Evolutionary conservation across 2,329 filamentous ascomycete genomes (phyloP).

Genomic region (Cladorrhinum sp.): DNA sequence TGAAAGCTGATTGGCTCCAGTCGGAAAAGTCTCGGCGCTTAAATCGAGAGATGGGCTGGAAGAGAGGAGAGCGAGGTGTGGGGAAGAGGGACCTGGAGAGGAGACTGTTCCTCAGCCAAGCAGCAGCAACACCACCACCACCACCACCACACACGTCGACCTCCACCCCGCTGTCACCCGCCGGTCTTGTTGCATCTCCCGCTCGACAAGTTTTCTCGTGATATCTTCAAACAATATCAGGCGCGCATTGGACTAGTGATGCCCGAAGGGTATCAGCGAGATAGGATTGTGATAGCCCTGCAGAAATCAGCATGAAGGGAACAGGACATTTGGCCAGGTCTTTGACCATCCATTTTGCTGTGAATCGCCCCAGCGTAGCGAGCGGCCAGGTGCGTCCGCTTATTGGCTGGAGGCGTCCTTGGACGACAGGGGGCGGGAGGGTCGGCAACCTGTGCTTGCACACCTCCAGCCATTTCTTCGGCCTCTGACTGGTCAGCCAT

Average conservation of each 20-base stretch:
- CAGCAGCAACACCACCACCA: not conserved
- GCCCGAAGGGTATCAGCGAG: not conserved
- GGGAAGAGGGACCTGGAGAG: not conserved
- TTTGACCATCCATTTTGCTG: slow-evolving; percentile 10
- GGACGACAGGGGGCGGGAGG: slow-evolving; percentile 24
- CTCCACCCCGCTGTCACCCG: not conserved
- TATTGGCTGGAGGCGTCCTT: slow-evolving; percentile 20
- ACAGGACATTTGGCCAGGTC: slow-evolving; percentile 20
- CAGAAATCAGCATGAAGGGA: not conserved
- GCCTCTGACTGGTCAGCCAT: slow-evolving; percentile 21
- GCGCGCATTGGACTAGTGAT: not conserved
- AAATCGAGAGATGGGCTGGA: slow-evolving; percentile 4
- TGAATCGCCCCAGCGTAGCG: slow-evolving; percentile 19
- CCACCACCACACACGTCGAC: not conserved
- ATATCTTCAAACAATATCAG: too few relatives aligned
- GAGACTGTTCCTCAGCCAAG: too few relatives aligned
- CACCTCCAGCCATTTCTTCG: slow-evolving; percentile 16
- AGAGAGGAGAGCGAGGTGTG: not conserved
- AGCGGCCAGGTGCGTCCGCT: slow-evolving; percentile 18
- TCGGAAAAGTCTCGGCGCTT: slow-evolving; percentile 16
- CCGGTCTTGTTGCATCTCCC: not conserved
- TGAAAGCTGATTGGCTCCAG: slow-evolving; percentile 17
- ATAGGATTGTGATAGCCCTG: slow-evolving; percentile 17
- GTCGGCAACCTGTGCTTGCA: slow-evolving; percentile 24
- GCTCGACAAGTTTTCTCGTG: not conserved